Evolutionary conservation across 345 rosid genomes (phyloP).

Genomic region (Salix koriyanagi): DNA sequence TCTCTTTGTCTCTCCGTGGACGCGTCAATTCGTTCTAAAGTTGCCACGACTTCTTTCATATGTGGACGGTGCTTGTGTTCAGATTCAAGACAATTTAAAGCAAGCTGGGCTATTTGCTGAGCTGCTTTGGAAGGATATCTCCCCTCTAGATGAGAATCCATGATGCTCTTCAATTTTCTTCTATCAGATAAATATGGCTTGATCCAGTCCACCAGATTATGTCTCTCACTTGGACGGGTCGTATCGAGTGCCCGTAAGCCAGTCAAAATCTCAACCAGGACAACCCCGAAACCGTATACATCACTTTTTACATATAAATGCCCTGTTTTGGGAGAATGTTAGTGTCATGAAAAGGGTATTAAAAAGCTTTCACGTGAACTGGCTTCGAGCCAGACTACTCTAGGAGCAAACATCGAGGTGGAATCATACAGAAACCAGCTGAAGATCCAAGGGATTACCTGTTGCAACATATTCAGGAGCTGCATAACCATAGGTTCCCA

Average conservation of each 20-base stretch:
- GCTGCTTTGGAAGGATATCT: conserved; percentile 70
- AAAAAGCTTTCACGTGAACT: neutral
- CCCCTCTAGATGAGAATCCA: conserved; percentile 78
- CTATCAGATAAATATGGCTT: conserved; percentile 66
- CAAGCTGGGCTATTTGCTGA: conserved; percentile 59
- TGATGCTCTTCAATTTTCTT: conserved; percentile 60
- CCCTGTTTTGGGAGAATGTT: conserved; percentile 44
- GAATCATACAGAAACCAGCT: neutral
- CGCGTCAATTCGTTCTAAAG: conserved; percentile 55
- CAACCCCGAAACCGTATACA: conserved; percentile 90
- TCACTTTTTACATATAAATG: conserved; percentile 95
- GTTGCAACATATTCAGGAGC: conserved; percentile 98
- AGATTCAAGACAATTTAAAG: conserved; percentile 59
- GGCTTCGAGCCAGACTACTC: neutral
- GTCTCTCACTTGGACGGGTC: conserved; percentile 71
- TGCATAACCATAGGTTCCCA: conserved; percentile 93
- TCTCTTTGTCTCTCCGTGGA: conserved; percentile 46
- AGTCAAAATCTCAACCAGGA: conserved; percentile 78
- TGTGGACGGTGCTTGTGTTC: conserved; percentile 79
- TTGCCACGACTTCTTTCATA: conserved; percentile 78
- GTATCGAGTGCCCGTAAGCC: conserved; percentile 75
- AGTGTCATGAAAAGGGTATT: conserved; percentile 3
- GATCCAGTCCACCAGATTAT: conserved; percentile 72
- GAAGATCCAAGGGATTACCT: conserved; percentile 37
- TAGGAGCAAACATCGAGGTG: neutral